Evolutionary conservation across 345 rosid genomes (phyloP), one percentile per base, ranked within the genome.

Genomic region (Populus pruinosa): DNA sequence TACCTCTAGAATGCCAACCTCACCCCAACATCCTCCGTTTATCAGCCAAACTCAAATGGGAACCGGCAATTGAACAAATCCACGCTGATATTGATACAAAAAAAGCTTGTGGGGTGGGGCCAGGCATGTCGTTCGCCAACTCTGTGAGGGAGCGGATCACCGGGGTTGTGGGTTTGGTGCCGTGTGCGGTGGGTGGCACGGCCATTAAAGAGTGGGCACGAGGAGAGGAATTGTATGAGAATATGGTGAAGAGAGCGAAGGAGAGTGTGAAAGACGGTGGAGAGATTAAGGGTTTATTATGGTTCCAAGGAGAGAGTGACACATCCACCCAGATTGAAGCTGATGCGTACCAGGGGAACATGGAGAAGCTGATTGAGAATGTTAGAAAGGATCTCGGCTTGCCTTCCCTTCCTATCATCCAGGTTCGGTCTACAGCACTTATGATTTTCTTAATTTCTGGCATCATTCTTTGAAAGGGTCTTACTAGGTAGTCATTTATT

Each of bases 291-390:
- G 90, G 89, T 11, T 53, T 92, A 94, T 78, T 95, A 71, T 93
- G 98, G 99, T 95, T 83, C 79, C 99, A 95, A 84, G 99, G 99
- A 59, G 97, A 95, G 83, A 93, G 99, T 83, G 99, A 95, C 84
- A 78, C 94, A 78, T 76, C 63, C 56, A 72, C 79, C 71, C 83
- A 78, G 56, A 50, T 50, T 5, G 98, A 90, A 21, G 97, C 98
- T 4, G 89, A 80, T 49, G 88, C 88, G 9, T 95, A 93, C 64
- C 80, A 77, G 49, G 85, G 27, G 64, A 90, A 88, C 36, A 91
- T 91, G 94, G 92, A 86, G 85, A 75, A 55, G 38, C 53, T 95
- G 77, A 76, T 93, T 35, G 61, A 70, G 5, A 84, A 92, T 53
- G 87, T 95, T 7, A 86, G 94, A 65, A 84, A 88, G 72, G 99